Evolutionary conservation across 495 filamentous ascomycete species (phyloP), one percentile per base, ranked within the genome.

Genomic region (Aspergillus funiculosus): DNA sequence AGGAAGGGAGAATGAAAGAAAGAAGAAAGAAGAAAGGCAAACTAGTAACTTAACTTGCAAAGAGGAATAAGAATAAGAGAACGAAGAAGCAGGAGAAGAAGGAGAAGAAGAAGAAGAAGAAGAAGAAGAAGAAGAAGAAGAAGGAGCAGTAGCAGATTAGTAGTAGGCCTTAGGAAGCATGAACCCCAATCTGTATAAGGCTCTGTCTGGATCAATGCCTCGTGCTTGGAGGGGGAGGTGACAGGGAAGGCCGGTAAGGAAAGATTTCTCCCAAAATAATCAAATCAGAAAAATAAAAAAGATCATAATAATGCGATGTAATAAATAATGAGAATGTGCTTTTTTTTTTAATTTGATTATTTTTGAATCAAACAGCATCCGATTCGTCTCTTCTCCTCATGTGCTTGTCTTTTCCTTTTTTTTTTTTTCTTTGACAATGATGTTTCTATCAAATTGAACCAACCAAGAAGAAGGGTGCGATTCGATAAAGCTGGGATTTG

Each of bases 391-490:
- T 48, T 50, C 17, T 41, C 20, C 37, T 30, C 26, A 15, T 39
- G 29, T 36, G 15, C 26, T 34, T 53, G 29, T 21, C 26, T 28
- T 28, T 28, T 28, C 26, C n/a, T 34, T 28, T 21, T 55, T 54
- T 51, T 52, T 46, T 54, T 51, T 22, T 50, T 53, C 56, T 61
- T 63, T 59, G 57, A 60, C 51, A 63, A 59, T 54, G 51, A 49
- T 54, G 37, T 52, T 44, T 50, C 44, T 44, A 58, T 50, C 40
- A 39, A 49, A 53, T 49, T 48, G 43, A 55, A 42, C 57, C 54
- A 60, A 61, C 56, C 36, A 52, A 30, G 39, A 17, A 35, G 44
- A 41, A 37, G 36, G 21, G 17, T 11, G 6, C 22, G 20, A 40
- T 29, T 36, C 45, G 53, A 62, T 57, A 51, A 54, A 53, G 54